These are phyloP conservation scores for Niebla homalea DNA, from an alignment of 495 filamentous ascomycete genomes.

Conservation along the genomic window DNA sequence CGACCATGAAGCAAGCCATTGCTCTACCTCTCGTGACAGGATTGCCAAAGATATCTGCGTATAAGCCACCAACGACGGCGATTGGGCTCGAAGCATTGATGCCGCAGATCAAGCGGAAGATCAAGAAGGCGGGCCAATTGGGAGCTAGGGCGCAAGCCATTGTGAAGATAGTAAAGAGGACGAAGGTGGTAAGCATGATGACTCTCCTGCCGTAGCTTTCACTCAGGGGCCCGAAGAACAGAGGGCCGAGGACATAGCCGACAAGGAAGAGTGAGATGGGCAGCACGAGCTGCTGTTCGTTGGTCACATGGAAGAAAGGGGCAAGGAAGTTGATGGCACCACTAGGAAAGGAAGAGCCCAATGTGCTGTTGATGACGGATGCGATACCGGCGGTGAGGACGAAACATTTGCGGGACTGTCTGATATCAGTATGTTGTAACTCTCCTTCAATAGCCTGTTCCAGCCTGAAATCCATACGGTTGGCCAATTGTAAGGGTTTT, in stretches of 20 bases:
- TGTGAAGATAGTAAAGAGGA: constrained; percentile 51
- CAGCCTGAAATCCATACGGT: constrained; percentile 14
- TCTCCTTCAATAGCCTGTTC: not conserved
- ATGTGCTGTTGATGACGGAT: constrained; percentile 61
- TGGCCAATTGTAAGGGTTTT: constrained; percentile 46
- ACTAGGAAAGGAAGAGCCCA: constrained; percentile 53
- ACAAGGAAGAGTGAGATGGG: constrained; percentile 65
- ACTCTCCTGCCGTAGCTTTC: constrained; percentile 56
- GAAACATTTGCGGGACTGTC: constrained; percentile 35
- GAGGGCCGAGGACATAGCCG: constrained; percentile 53
- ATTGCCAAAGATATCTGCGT: constrained; percentile 57
- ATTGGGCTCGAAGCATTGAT: constrained; percentile 54
- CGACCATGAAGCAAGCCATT: constrained; percentile 60
- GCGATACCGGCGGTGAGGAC: constrained; percentile 44
- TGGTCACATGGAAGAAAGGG: constrained; percentile 42
- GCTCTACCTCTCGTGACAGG: constrained; percentile 48
- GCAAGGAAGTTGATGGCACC: constrained; percentile 47
- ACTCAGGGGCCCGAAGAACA: constrained; percentile 56
- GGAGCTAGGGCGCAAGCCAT: constrained; percentile 57
- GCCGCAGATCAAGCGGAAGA: constrained; percentile 56
- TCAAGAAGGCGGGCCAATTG: constrained; percentile 48
- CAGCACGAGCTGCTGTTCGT: constrained; percentile 45
- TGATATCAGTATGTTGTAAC: not conserved
- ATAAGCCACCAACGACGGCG: constrained; percentile 56
- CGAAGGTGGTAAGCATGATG: constrained; percentile 48